Percentiles rank a stretch among this genome's conserved stretches.
Conservation (phyloP, 768 basidiomycete species). For the Boletus rubescentipes region DNA sequence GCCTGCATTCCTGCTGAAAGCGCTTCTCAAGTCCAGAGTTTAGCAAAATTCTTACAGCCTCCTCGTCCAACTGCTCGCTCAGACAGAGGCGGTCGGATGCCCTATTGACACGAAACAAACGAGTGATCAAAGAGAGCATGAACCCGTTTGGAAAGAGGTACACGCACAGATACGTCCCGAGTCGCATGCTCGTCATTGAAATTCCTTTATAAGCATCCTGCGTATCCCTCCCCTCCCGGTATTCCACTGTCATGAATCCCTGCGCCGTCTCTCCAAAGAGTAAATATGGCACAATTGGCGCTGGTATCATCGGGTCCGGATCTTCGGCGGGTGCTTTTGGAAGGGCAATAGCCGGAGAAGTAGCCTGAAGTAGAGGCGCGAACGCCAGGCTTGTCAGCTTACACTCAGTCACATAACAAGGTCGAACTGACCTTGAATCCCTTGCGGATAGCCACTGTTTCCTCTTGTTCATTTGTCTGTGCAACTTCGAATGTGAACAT, state of each 20-base stretch:
- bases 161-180: constrained; percentile 23
- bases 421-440: constrained; percentile 45
- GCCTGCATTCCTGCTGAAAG: constrained; percentile 19
- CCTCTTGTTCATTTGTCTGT: constrained; percentile 56
- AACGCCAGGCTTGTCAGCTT: background rate
- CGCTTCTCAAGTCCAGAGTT: constrained; percentile 29
- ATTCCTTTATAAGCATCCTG: background rate
- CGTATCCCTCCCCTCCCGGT: constrained; percentile 12
- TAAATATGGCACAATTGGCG: constrained; percentile 26
- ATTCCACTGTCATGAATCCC: constrained; percentile 38
- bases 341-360: constrained; percentile 12
- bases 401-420: background rate
- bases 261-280: constrained; percentile 42
- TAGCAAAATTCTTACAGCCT: constrained; percentile 28
- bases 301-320: constrained; percentile 1
- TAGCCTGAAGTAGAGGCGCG: background rate
- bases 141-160: background rate
- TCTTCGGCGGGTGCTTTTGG: constrained; percentile 7
- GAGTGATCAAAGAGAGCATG: background rate
- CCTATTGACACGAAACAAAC: constrained; percentile 9
- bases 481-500: constrained; percentile 54
- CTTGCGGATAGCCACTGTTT: constrained; percentile 40
- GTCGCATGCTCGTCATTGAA: constrained; percentile 2
- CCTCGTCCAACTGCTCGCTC: constrained; percentile 22
- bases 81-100: constrained; percentile 23